These are phyloP conservation scores for baker's yeast (Saccharomyces cerevisiae) DNA, from an alignment of 805 yeast genomes.

Conservation along the genomic window DNA sequence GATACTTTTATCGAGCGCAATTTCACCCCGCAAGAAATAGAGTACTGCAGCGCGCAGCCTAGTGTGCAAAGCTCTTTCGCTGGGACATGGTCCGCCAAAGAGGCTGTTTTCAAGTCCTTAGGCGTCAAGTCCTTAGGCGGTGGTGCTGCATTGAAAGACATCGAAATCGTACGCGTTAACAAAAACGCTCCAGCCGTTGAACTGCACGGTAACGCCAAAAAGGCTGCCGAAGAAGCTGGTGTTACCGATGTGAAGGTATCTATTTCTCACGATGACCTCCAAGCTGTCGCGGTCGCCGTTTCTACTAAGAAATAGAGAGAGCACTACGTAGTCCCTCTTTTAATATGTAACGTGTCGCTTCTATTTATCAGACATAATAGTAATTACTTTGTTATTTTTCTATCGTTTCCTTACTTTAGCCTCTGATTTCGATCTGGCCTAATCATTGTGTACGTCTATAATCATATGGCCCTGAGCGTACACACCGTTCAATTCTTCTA, in stretches of 20 bases:
- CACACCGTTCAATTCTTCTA: background rate
- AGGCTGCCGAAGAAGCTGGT: conserved; percentile 64
- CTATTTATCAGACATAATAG: too few species aligned
- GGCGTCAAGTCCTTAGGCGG: conserved; percentile 87
- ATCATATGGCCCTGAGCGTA: background rate
- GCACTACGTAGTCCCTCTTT: background rate
- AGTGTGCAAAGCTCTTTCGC: conserved; percentile 84
- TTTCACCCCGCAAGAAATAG: conserved; percentile 74
- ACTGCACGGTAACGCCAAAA: conserved; percentile 67
- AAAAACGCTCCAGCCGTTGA: conserved; percentile 78
- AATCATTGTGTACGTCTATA: background rate
- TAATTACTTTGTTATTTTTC: too few species aligned
- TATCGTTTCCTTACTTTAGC: too few species aligned
- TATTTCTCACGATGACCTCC: conserved; percentile 93
- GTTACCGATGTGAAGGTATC: conserved; percentile 71
- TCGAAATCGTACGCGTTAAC: conserved; percentile 69
- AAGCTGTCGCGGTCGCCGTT: conserved; percentile 95
- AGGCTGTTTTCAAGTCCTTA: conserved; percentile 94
- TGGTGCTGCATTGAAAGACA: conserved; percentile 87
- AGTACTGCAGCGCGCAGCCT: conserved; percentile 68
- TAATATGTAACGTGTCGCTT: too few species aligned
- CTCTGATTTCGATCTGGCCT: background rate
- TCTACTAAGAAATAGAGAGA: conserved; percentile 16
- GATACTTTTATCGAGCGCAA: conserved; percentile 87
- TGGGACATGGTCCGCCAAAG: conserved; percentile 99